Conservation (phyloP, 2,329 filamentous ascomycete genomes). For the Claviceps citrina region DNA sequence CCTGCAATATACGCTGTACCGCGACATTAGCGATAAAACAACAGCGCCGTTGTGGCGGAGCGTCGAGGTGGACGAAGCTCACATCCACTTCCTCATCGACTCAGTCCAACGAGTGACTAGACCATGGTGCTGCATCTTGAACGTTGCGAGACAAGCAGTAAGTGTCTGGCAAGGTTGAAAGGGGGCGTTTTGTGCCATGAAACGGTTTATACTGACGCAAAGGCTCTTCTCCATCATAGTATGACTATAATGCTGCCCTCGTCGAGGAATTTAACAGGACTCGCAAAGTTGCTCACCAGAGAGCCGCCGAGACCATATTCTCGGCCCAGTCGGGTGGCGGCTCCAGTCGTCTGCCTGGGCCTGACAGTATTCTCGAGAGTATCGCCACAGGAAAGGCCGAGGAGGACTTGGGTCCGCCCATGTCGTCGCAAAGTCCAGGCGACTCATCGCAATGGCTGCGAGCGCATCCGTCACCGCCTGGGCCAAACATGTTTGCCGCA, state of each 20-base stretch:
- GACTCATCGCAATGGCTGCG: background rate
- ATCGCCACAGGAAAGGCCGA: conserved; percentile 11
- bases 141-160: conserved; percentile 16
- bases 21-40: conserved; percentile 19
- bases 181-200: too few species aligned
- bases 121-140: conserved; percentile 17
- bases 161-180: too few species aligned
- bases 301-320: conserved; percentile 5
- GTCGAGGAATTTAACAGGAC: conserved; percentile 19
- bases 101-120: conserved; percentile 20
- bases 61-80: conserved; percentile 17
- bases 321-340: conserved; percentile 5
- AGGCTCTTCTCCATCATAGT: conserved; percentile 8
- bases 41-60: conserved; percentile 23
- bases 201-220: too few species aligned
- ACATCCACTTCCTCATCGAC: conserved; percentile 19
- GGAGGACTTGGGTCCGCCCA: conserved; percentile 8
- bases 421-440: conserved; percentile 1
- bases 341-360: conserved; percentile 11
- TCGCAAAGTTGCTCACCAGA: conserved; percentile 14
- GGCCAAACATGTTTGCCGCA: background rate
- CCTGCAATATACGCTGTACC: conserved; percentile 20
- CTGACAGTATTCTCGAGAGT: conserved; percentile 15
- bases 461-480: background rate
- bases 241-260: conserved; percentile 15